phyloP scores from a whole-genome alignment of 176 grass and related monocot species.

The Neostapfia colusana region DNA sequence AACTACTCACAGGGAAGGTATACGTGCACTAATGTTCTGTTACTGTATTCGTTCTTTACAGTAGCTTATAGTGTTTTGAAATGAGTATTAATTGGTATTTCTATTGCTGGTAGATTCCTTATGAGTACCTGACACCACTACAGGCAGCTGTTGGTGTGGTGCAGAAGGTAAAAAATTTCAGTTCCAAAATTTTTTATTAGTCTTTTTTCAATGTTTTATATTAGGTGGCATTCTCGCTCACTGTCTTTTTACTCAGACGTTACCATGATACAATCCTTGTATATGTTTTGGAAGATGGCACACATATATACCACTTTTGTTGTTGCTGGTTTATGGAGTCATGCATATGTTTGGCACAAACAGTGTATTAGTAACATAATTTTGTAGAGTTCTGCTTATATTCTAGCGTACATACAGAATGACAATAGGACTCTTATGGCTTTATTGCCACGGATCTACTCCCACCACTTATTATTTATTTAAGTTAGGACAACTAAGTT shows the following conservation, averaged over 20 bases:
- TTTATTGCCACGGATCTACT: not conserved
- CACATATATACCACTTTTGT: not conserved
- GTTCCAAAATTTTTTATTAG: not conserved
- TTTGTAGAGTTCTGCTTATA: not conserved
- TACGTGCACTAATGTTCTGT: not conserved
- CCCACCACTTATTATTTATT: not conserved
- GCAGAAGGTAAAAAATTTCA: conserved; percentile 74
- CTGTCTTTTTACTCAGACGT: not conserved
- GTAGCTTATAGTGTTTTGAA: conserved; percentile 22
- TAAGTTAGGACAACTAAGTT: too few relatives aligned
- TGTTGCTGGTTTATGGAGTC: conserved; percentile 11
- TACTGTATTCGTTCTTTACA: conserved; percentile 19
- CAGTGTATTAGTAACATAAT: not conserved
- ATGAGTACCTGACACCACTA: conserved; percentile 92
- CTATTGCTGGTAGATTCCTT: conserved; percentile 69
- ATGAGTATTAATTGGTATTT: conserved; percentile 20
- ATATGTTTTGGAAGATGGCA: conserved; percentile 19
- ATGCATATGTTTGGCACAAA: conserved; percentile 21
- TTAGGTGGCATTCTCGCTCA: not conserved
- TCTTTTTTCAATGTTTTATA: conserved; percentile 19
- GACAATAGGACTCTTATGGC: not conserved
- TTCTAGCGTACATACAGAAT: not conserved
- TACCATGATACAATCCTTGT: not conserved
- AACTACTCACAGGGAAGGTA: conserved; percentile 98
- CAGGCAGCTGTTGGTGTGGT: conserved; percentile 99